Evolutionary conservation across 2,329 filamentous ascomycete genomes (phyloP).

Genomic region (Colletotrichum plurivorum): DNA sequence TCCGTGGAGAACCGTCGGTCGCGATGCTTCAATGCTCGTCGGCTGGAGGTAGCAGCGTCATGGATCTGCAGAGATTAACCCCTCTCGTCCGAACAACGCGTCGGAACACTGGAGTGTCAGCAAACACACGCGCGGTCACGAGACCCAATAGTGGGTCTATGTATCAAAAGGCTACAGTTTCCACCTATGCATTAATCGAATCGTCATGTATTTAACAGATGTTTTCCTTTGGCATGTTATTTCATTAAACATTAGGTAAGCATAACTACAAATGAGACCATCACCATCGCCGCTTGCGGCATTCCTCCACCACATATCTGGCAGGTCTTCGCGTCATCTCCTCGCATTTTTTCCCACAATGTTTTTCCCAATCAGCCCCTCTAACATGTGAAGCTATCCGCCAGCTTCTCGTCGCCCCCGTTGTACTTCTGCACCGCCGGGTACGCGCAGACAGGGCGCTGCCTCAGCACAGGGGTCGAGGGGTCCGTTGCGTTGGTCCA

Average conservation of each 20-base stretch:
- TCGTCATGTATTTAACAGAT: too few relatives aligned
- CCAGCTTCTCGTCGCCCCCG: slow-evolving; percentile 6
- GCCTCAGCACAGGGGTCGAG: slow-evolving; percentile 56
- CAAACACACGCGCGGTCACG: slow-evolving; percentile 34
- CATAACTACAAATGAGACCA: not conserved
- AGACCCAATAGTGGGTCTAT: not conserved
- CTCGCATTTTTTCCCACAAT: not conserved
- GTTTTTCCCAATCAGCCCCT: too few relatives aligned
- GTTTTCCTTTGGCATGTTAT: not conserved
- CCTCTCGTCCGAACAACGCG: slow-evolving; percentile 8
- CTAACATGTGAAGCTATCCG: slow-evolving; percentile 26
- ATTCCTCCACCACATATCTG: not conserved
- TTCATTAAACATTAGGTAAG: slow-evolving; percentile 29
- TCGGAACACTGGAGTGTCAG: slow-evolving; percentile 2
- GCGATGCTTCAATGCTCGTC: not conserved
- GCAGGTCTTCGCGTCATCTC: not conserved
- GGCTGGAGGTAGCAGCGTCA: slow-evolving; percentile 6
- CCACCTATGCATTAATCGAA: not conserved
- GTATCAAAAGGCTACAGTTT: not conserved
- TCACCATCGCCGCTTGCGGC: not conserved
- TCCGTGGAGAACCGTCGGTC: not conserved
- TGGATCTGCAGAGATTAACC: not conserved
- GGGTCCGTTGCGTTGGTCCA: slow-evolving; percentile 47
- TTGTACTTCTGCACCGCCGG: slow-evolving; percentile 41
- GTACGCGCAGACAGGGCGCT: slow-evolving; percentile 62